Evolutionary conservation across 495 filamentous ascomycete genomes (phyloP).

Genomic region (Jackrogersella minutella): DNA sequence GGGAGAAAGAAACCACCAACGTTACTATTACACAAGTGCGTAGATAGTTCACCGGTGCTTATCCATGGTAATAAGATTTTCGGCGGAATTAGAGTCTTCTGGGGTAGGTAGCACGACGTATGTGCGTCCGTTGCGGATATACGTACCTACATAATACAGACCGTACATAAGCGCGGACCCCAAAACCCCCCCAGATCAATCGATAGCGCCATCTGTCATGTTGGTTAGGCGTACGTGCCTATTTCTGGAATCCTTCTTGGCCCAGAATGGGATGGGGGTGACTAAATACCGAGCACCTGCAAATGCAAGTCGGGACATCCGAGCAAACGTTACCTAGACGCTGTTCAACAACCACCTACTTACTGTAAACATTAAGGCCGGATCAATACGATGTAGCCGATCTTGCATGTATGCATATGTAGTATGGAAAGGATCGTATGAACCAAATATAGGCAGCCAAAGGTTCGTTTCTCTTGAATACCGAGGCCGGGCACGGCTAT

Average conservation of each 20-base stretch:
- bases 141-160: too few relatives aligned
- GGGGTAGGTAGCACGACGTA: background rate
- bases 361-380: constrained; percentile 1
- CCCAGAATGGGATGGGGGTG: background rate
- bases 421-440: background rate
- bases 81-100: background rate
- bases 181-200: constrained; percentile 25
- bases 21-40: background rate
- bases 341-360: background rate
- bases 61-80: constrained; percentile 1
- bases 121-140: background rate
- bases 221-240: background rate
- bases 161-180: constrained; percentile 8
- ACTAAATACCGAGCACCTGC: constrained; percentile 32
- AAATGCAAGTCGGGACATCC: constrained; percentile 22
- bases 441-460: constrained; percentile 12
- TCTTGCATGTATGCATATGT: constrained; percentile 11
- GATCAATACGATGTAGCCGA: constrained; percentile 13
- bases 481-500: background rate
- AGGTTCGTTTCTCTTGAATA: background rate
- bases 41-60: background rate
- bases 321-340: constrained; percentile 21
- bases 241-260: constrained; percentile 30
- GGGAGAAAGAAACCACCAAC: background rate
- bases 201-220: background rate